Percentiles rank a stretch among this genome's conserved stretches.
Conservation (phyloP, 202 grass and related monocot species). For the Panicum hallii region DNA sequence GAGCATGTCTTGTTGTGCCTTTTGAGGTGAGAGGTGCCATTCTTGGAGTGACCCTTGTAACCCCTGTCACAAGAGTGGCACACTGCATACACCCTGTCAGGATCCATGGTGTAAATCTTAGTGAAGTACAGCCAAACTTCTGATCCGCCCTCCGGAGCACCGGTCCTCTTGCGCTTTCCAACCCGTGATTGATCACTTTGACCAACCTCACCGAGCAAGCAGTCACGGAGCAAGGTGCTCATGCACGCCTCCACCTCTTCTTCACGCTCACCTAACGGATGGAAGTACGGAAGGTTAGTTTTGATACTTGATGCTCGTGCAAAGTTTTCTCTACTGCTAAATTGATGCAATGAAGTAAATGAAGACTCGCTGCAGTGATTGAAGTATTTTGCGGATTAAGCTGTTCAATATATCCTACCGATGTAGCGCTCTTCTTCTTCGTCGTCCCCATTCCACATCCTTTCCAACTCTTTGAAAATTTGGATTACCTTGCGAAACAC, state of each 20-base stretch:
- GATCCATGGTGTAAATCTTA: background rate
- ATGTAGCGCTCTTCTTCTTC: background rate
- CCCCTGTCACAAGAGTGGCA: background rate
- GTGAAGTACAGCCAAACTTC: background rate
- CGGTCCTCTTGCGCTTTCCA: background rate
- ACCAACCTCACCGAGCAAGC: background rate
- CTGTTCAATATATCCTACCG: background rate
- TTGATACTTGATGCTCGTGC: too few relatives aligned
- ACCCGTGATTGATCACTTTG: background rate
- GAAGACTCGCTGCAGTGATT: background rate
- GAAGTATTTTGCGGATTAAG: too few relatives aligned
- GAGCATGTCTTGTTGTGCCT: background rate
- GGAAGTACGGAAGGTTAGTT: background rate
- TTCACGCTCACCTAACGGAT: background rate
- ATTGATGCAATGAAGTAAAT: background rate
- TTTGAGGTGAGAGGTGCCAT: background rate
- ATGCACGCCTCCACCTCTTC: background rate
- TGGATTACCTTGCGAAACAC: too few relatives aligned
- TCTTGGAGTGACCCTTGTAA: background rate
- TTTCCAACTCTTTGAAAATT: background rate
- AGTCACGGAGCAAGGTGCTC: background rate
- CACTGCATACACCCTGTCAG: background rate
- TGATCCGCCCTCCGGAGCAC: background rate
- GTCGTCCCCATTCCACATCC: background rate
- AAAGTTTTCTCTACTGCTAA: background rate